These are phyloP conservation scores for Arxiozyma telluris DNA, from an alignment of 1,139 yeast genomes.

Conservation along the genomic window DNA sequence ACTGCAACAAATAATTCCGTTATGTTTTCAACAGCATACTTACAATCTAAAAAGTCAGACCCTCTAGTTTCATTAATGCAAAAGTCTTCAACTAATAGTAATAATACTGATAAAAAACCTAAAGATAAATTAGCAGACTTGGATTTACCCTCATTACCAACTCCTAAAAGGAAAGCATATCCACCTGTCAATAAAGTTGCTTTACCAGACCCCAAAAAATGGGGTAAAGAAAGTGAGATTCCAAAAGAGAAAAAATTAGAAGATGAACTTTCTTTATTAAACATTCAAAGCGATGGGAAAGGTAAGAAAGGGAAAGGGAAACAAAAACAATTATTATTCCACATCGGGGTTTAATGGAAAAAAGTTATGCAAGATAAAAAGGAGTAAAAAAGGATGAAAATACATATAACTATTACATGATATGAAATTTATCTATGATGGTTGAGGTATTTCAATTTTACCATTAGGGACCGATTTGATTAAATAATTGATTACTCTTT, in stretches of 20 bases:
- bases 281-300: conserved; percentile 7
- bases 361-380: no score
- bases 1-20: conserved; percentile 6
- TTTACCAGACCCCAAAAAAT: conserved; percentile 26
- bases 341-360: conserved; percentile 31
- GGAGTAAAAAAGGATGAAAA: no score
- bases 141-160: conserved; percentile 46
- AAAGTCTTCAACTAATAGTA: not conserved
- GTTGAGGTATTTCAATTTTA: no score
- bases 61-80: conserved; percentile 6
- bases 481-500: not conserved
- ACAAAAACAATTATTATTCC: conserved; percentile 41
- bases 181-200: conserved; percentile 36
- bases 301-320: conserved; percentile 30
- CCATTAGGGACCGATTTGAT: not conserved
- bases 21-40: conserved; percentile 6
- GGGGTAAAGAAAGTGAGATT: conserved; percentile 20
- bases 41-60: conserved; percentile 5
- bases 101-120: conserved; percentile 5
- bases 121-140: conserved; percentile 29
- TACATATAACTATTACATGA: not conserved
- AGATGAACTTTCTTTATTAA: conserved; percentile 2
- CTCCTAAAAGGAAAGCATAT: conserved; percentile 32
- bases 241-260: not conserved
- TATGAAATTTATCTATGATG: not conserved